Conservation (phyloP, 2,329 filamentous ascomycete genomes). For the Sclerotinia subarctica region DNA sequence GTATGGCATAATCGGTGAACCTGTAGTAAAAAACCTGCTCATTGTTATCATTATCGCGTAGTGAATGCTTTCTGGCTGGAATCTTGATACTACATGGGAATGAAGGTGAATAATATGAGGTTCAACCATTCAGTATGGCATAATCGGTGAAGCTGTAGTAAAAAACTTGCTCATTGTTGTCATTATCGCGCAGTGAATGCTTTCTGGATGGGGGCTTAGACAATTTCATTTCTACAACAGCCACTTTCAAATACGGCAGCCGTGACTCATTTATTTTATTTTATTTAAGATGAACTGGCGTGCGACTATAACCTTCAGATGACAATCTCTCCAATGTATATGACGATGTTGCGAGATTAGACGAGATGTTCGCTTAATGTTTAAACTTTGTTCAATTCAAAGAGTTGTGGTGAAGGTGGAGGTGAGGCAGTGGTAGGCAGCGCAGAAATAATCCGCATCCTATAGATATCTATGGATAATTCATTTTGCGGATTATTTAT, state of each 20-base stretch:
- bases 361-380: constrained; percentile 4
- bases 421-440: too few relatives aligned
- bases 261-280: background rate
- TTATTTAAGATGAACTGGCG: background rate
- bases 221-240: background rate
- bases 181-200: background rate
- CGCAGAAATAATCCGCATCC: too few relatives aligned
- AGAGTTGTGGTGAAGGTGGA: background rate
- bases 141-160: background rate
- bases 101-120: too few relatives aligned
- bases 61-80: background rate
- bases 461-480: too few relatives aligned
- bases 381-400: background rate
- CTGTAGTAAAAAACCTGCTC: background rate
- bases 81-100: too few relatives aligned
- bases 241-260: background rate
- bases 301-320: background rate
- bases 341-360: background rate
- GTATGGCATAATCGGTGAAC: background rate
- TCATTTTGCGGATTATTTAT: too few relatives aligned
- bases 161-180: background rate
- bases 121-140: too few relatives aligned
- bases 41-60: background rate
- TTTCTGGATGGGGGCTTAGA: background rate
- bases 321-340: background rate